A percentile compares a stretch with the other conserved stretches of the same genome.
Conservation (phyloP, 2,329 filamentous ascomycete species). For the Pseudogymnoascus sp. region DNA sequence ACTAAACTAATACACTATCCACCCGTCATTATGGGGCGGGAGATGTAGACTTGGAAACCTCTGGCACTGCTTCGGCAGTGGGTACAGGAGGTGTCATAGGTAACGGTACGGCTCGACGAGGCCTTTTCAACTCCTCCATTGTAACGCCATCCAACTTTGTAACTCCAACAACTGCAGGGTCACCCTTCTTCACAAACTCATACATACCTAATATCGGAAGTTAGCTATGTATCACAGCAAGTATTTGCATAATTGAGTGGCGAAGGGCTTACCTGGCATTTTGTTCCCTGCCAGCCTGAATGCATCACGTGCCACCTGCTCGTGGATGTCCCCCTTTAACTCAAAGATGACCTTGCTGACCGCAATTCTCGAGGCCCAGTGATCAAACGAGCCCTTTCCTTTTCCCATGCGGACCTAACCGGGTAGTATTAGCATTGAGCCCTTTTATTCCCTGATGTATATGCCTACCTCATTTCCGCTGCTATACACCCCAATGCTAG, state of each 20-base stretch:
- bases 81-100: not conserved
- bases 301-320: conserved; percentile 87
- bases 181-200: conserved; percentile 90
- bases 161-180: conserved; percentile 81
- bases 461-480: conserved; percentile 74
- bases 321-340: conserved; percentile 83
- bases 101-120: conserved; percentile 56
- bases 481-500: conserved; percentile 90
- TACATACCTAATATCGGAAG: conserved; percentile 53
- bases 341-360: conserved; percentile 92
- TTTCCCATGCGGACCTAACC: conserved; percentile 88
- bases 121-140: conserved; percentile 72
- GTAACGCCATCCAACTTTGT: conserved; percentile 82
- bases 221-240: not conserved
- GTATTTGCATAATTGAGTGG: conserved; percentile 23
- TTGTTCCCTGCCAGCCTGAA: conserved; percentile 93
- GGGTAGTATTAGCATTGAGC: not conserved
- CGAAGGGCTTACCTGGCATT: conserved; percentile 63
- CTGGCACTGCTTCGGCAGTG: not conserved
- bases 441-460: not conserved
- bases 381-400: conserved; percentile 94
- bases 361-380: conserved; percentile 85
- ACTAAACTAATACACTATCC: not conserved
- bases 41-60: not conserved
- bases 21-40: not conserved